These are phyloP conservation scores for Fusarium nurragi DNA, from an alignment of 2,329 filamentous ascomycete genomes.

Conservation along the genomic window DNA sequence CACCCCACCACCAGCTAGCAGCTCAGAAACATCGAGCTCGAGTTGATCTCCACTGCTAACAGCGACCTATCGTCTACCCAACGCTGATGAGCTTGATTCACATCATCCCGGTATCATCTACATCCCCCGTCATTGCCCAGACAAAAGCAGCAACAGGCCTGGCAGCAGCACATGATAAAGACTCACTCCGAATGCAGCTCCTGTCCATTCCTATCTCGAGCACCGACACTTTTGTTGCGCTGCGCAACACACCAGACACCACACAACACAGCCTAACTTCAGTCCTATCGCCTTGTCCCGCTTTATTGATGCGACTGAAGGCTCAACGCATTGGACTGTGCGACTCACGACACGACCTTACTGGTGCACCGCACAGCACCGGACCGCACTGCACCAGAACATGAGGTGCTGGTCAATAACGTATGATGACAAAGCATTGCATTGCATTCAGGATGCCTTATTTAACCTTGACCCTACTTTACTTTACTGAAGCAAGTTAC, in stretches of 20 bases:
- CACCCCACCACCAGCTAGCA: slow-evolving; percentile 28
- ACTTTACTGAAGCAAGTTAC: not conserved
- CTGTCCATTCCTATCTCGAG: slow-evolving; percentile 22
- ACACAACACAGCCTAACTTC: not conserved
- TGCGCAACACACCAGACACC: slow-evolving; percentile 27
- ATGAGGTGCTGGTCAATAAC: not conserved
- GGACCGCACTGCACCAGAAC: not conserved
- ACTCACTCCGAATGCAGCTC: slow-evolving; percentile 4
- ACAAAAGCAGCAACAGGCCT: too few relatives aligned
- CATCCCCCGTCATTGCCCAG: not conserved
- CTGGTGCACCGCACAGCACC: slow-evolving; percentile 15
- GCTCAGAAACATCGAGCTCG: slow-evolving; percentile 22
- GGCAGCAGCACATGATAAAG: not conserved
- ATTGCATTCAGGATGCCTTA: not conserved
- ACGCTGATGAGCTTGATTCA: slow-evolving; percentile 28
- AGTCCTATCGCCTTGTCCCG: too few relatives aligned
- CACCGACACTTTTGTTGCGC: slow-evolving; percentile 21
- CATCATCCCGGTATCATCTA: slow-evolving; percentile 15
- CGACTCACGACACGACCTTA: slow-evolving; percentile 16
- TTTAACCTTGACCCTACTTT: not conserved
- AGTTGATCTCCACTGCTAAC: slow-evolving; percentile 13
- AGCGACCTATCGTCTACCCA: slow-evolving; percentile 22
- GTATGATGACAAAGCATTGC: slow-evolving; percentile 10
- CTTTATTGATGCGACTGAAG: slow-evolving; percentile 20
- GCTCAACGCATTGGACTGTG: slow-evolving; percentile 11